These are phyloP conservation scores for Chaetomium sp. DNA, from an alignment of 2,329 filamentous ascomycete species.

Conservation along the genomic window DNA sequence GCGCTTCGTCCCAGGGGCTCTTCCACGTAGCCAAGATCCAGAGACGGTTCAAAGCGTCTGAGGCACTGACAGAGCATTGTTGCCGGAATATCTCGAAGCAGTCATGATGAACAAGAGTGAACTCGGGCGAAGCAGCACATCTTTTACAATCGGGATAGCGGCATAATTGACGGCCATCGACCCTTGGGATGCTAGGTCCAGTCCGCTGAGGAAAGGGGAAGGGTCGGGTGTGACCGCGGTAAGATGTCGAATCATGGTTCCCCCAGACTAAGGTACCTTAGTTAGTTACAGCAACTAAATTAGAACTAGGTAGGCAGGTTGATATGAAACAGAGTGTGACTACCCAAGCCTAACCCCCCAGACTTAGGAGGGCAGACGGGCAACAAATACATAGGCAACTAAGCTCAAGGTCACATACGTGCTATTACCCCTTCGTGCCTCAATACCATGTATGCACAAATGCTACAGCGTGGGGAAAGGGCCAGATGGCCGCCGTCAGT, in stretches of 20 bases:
- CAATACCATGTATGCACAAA: conserved; percentile 13
- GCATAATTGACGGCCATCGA: conserved; percentile 4
- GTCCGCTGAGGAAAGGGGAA: conserved; percentile 7
- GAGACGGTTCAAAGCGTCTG: neutral
- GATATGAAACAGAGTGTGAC: too few relatives aligned
- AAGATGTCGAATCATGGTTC: conserved; percentile 10
- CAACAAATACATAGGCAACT: too few relatives aligned
- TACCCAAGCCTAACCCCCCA: too few relatives aligned
- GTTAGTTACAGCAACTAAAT: neutral
- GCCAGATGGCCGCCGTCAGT: conserved; percentile 7
- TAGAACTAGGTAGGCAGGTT: too few relatives aligned
- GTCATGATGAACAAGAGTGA: neutral
- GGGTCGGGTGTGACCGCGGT: conserved; percentile 4
- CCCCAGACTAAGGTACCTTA: conserved; percentile 6
- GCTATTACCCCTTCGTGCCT: conserved; percentile 13
- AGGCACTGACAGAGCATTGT: neutral
- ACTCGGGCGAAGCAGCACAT: conserved; percentile 6
- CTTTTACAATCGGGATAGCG: neutral
- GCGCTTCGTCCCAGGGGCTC: neutral
- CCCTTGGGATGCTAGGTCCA: neutral
- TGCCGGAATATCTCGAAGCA: conserved; percentile 8
- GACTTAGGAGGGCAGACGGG: too few relatives aligned
- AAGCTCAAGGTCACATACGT: conserved; percentile 1
- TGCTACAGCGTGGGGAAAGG: conserved; percentile 4
- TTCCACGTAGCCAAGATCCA: conserved; percentile 3